These are phyloP conservation scores for Mycocentrospora acerina DNA, from an alignment of 2,329 filamentous ascomycete genomes.

Conservation along the genomic window DNA sequence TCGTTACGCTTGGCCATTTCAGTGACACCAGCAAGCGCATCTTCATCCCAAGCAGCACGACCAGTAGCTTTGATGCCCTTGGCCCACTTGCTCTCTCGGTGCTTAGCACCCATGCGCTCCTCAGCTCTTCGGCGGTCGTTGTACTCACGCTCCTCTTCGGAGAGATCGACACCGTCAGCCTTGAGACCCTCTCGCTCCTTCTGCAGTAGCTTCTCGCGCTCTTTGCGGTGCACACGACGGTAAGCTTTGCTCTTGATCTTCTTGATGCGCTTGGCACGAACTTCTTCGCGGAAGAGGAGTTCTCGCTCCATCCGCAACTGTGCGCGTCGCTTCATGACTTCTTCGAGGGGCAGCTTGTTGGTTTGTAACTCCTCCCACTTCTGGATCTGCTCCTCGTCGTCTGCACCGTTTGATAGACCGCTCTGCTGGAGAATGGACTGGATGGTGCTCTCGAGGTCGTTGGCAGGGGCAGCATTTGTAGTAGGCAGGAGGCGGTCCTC, in stretches of 20 bases:
- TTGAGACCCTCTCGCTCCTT: constrained; percentile 59
- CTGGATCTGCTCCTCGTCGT: constrained; percentile 64
- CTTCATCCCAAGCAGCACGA: constrained; percentile 83
- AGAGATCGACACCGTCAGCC: constrained; percentile 61
- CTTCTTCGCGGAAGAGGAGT: constrained; percentile 82
- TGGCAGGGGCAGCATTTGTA: constrained; percentile 63
- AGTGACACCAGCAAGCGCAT: constrained; percentile 72
- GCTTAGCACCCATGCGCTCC: constrained; percentile 81
- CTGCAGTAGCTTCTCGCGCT: constrained; percentile 61
- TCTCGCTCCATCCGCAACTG: constrained; percentile 80
- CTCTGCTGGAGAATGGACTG: constrained; percentile 88
- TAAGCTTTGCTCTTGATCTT: constrained; percentile 99
- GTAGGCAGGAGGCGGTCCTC: constrained; percentile 66
- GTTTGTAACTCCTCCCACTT: constrained; percentile 70
- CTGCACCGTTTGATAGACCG: constrained; percentile 67
- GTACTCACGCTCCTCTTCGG: constrained; percentile 64
- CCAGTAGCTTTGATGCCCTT: constrained; percentile 79
- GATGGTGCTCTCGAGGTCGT: constrained; percentile 82
- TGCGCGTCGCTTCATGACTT: constrained; percentile 70
- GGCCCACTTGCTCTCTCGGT: constrained; percentile 89
- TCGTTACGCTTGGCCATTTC: constrained; percentile 83
- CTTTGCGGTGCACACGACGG: constrained; percentile 85
- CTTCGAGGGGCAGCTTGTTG: constrained; percentile 71
- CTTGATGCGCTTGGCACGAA: constrained; percentile 88
- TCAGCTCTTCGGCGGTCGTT: constrained; percentile 76